Base-by-base conservation (phyloP, 768 basidiomycete genomes). In the Tylopilus plumbeoviolaceoides region DNA sequence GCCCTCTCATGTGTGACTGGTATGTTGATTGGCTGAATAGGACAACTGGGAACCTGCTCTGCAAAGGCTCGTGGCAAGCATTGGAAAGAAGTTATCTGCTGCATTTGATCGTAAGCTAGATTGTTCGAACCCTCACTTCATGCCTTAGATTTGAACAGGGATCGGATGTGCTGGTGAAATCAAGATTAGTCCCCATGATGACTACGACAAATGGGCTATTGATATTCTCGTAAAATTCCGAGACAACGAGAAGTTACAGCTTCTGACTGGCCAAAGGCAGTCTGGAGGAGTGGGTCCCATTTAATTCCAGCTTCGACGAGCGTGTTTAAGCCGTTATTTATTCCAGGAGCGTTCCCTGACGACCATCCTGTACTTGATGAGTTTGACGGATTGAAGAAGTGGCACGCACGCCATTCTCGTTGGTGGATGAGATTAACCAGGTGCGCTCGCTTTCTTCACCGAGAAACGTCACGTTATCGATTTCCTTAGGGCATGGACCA, bases 351-450 rank as follows among this genome's bases (percentile, higher is more conserved):
- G 95, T 41, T 94, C 95, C 2, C 73, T 99, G 51, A 91, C 95
- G 5, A 98, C 97, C 5, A 95, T 98, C 65, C 79, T 97, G 40
- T 99, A 99, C 72, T 79, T 99, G 56, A 91, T 98, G 88, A 91
- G 89, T 62, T 75, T 99, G 65, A 95, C 93, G 0, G n/a, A n/a
- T n/a, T n/a, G 91, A 93, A 69, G 84, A 95, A 64, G n/a, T n/a
- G n/a, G 91, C 94, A 10, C 83, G 91, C 35, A 91, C 94, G 8
- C 97, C 97, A 0, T 99, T 99, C 76, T 95, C 95, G 1, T 79
- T 99, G 42, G 97, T 98, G 21, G 97, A 99, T 68, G 97, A 99
- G 75, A 98, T 99, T 72, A 99, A 98, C 68, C 95, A 98, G 80
- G 89, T 83, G 48, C 6, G 55, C 44, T 21, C n/a, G 41, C 7